Percentiles rank a stretch among this genome's conserved stretches.
Evolutionary conservation across 2,329 filamentous ascomycete species (phyloP).

Genomic region (Penicillium hordei): DNA sequence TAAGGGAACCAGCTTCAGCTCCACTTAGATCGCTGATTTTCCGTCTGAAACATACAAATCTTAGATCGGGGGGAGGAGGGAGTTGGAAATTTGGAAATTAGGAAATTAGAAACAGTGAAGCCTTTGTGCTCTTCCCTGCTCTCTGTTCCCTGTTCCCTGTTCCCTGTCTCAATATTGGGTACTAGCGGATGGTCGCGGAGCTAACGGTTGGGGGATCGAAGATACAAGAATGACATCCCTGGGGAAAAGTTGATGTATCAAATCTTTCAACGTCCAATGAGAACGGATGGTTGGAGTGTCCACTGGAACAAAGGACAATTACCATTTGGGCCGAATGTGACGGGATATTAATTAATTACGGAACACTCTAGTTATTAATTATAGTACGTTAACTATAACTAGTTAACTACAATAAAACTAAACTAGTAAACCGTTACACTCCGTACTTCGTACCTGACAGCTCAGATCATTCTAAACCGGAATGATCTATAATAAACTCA

Average conservation of each 20-base stretch:
- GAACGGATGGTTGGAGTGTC: not conserved
- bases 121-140: not conserved
- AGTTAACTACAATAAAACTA: not conserved
- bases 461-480: not conserved
- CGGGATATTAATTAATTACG: no score
- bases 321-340: no score
- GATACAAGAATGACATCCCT: slow-evolving; percentile 1
- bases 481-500: slow-evolving; percentile 5
- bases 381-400: no score
- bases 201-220: not conserved
- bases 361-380: no score
- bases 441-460: not conserved
- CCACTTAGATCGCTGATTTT: not conserved
- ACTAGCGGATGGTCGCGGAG: not conserved
- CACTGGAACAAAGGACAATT: not conserved
- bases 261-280: not conserved
- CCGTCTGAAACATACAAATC: slow-evolving; percentile 1
- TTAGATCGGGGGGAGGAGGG: not conserved
- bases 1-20: slow-evolving; percentile 2
- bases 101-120: not conserved
- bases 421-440: not conserved
- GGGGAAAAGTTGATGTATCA: slow-evolving; percentile 1
- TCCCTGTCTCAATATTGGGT: not conserved
- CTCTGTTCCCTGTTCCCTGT: not conserved
- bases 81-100: not conserved